Evolutionary conservation across 495 filamentous ascomycete genomes (phyloP).

Genomic region (Lophium mytilinum): DNA sequence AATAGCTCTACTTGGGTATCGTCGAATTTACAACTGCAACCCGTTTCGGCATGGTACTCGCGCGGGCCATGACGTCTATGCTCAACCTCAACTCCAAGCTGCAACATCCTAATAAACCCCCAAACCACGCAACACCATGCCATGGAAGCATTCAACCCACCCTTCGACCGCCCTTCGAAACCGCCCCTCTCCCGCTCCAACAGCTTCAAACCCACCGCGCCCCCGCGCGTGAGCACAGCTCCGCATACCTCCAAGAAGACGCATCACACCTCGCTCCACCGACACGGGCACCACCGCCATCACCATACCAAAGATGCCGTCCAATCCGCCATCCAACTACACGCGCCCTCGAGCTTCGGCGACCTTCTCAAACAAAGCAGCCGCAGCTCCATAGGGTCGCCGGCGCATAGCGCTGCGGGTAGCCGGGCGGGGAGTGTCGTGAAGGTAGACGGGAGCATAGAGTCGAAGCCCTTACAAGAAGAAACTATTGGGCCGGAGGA

Average conservation of each 20-base stretch:
- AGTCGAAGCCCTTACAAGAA: background rate
- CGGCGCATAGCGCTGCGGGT: background rate
- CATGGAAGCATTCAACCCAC: slow-evolving; percentile 18
- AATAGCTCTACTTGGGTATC: no score
- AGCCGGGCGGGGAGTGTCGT: slow-evolving; percentile 9
- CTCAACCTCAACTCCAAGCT: no score
- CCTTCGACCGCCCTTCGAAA: background rate
- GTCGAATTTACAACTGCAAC: background rate
- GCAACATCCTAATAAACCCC: background rate
- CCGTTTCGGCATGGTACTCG: background rate
- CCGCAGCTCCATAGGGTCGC: slow-evolving; percentile 5
- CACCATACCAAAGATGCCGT: slow-evolving; percentile 13
- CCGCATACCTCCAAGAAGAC: slow-evolving; percentile 9
- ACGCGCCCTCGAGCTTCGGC: slow-evolving; percentile 15
- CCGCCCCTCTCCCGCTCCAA: slow-evolving; percentile 7
- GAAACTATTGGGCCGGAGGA: slow-evolving; percentile 38
- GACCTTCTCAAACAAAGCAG: slow-evolving; percentile 21
- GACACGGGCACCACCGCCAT: slow-evolving; percentile 13
- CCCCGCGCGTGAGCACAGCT: slow-evolving; percentile 14
- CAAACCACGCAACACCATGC: slow-evolving; percentile 4
- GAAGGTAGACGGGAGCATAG: background rate
- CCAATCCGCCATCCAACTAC: slow-evolving; percentile 16
- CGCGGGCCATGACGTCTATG: no score
- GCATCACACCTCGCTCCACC: slow-evolving; percentile 16
- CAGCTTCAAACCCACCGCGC: slow-evolving; percentile 5